Percentiles rank a stretch among this genome's conserved stretches.
These are phyloP conservation scores for Hypsizygus ulmarius DNA, from an alignment of 1,284 basidiomycete species.

Conservation along the genomic window DNA sequence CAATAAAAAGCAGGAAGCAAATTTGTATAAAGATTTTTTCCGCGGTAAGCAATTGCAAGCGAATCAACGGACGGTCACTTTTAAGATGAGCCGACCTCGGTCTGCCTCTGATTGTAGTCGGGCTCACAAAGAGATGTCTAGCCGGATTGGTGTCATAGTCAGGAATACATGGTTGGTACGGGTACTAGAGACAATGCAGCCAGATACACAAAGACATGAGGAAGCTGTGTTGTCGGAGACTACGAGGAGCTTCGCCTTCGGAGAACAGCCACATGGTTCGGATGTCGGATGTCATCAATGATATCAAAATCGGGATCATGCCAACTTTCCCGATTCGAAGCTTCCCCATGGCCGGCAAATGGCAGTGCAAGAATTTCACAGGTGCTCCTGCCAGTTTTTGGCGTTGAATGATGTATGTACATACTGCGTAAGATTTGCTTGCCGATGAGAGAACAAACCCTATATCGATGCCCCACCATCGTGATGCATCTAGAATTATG, in stretches of 20 bases:
- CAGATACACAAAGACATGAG: neutral
- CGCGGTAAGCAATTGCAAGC: no score
- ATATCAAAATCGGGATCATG: conserved; percentile 12
- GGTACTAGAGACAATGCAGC: neutral
- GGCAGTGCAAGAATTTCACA: neutral
- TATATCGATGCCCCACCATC: no score
- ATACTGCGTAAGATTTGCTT: conserved; percentile 5
- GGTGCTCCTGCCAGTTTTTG: neutral
- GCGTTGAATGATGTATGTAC: conserved; percentile 1
- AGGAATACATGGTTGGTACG: conserved; percentile 1
- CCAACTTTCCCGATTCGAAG: conserved; percentile 1
- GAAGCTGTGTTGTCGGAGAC: conserved; percentile 17
- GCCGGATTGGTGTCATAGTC: conserved; percentile 4
- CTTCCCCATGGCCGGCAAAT: no score
- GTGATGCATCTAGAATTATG: no score
- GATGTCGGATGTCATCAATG: conserved; percentile 10
- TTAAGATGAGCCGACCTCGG: no score
- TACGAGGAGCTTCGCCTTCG: neutral
- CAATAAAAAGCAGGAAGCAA: no score
- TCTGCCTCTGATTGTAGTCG: no score
- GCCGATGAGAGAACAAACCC: neutral
- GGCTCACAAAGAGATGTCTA: neutral
- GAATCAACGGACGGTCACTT: no score
- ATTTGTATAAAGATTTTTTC: no score
- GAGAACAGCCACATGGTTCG: conserved; percentile 17